These are phyloP conservation scores for Cephaloascus fragrans DNA, from an alignment of 805 yeast species.

Conservation along the genomic window DNA sequence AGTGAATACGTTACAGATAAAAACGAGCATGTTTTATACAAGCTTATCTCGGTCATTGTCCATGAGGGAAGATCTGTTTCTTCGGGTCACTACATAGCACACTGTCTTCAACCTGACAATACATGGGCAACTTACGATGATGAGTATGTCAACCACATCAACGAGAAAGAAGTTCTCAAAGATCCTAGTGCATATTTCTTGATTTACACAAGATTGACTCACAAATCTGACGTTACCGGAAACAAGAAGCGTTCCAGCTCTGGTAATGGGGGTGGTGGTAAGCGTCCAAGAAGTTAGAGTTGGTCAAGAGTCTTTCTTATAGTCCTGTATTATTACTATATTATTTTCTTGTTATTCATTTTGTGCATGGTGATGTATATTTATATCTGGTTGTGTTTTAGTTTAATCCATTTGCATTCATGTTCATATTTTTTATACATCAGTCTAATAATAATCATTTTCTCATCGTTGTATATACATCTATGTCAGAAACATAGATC, in stretches of 20 bases:
- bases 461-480: too few relatives aligned
- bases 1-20: conserved; percentile 43
- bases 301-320: too few relatives aligned
- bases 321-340: too few relatives aligned
- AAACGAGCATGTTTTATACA: conserved; percentile 47
- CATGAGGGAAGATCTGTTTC: conserved; percentile 92
- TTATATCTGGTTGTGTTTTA: too few relatives aligned
- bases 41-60: conserved; percentile 73
- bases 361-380: too few relatives aligned
- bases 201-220: conserved; percentile 70
- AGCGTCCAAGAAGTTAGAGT: background rate
- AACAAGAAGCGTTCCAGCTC: background rate
- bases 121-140: conserved; percentile 94
- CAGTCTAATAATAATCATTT: too few relatives aligned
- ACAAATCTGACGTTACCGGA: conserved; percentile 22
- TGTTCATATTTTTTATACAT: too few relatives aligned
- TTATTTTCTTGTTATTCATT: too few relatives aligned
- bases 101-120: conserved; percentile 87
- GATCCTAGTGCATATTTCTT: conserved; percentile 89
- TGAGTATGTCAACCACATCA: conserved; percentile 68
- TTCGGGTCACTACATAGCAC: conserved; percentile 89
- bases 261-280: background rate
- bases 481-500: too few relatives aligned
- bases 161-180: conserved; percentile 63
- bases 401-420: too few relatives aligned